These are phyloP conservation scores for Fraxinus americana DNA, from an alignment of 257 asterid genomes.

Conservation along the genomic window DNA sequence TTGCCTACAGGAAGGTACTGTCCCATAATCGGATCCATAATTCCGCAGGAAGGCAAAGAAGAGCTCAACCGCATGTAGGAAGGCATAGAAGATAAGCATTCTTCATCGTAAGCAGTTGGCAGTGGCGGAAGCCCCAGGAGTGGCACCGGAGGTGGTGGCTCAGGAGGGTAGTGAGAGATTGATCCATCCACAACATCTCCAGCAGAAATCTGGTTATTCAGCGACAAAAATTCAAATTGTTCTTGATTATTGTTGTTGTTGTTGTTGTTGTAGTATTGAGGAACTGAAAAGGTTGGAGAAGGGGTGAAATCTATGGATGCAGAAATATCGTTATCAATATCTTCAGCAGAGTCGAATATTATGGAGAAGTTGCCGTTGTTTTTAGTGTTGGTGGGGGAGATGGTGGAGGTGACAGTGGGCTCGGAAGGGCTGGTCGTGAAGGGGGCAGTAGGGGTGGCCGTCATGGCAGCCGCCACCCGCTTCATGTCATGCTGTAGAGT, in stretches of 20 bases:
- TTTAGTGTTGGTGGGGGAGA: slow-evolving; percentile 7
- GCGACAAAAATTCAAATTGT: slow-evolving; percentile 36
- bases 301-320: slow-evolving; percentile 75
- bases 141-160: slow-evolving; percentile 26
- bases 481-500: slow-evolving; percentile 8
- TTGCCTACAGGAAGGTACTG: slow-evolving; percentile 42
- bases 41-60: slow-evolving; percentile 43
- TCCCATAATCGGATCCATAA: slow-evolving; percentile 51
- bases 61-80: slow-evolving; percentile 44
- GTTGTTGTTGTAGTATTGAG: slow-evolving; percentile 40
- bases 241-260: slow-evolving; percentile 42
- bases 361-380: slow-evolving; percentile 32
- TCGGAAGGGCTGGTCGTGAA: slow-evolving; percentile 16
- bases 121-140: slow-evolving; percentile 46
- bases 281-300: slow-evolving; percentile 41
- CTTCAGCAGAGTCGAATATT: slow-evolving; percentile 50
- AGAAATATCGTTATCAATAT: slow-evolving; percentile 68
- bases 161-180: slow-evolving; percentile 34
- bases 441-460: slow-evolving; percentile 25
- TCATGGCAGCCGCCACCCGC: slow-evolving; percentile 2
- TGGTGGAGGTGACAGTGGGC: slow-evolving; percentile 19
- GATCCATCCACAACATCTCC: slow-evolving; percentile 30
- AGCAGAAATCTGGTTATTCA: slow-evolving; percentile 29
- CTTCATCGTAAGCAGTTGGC: slow-evolving; percentile 45
- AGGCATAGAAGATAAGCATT: slow-evolving; percentile 43